Percentiles rank a stretch among this genome's conserved stretches.
Conservation (phyloP, 345 rosid genomes). For the Corchorus capsularis region DNA sequence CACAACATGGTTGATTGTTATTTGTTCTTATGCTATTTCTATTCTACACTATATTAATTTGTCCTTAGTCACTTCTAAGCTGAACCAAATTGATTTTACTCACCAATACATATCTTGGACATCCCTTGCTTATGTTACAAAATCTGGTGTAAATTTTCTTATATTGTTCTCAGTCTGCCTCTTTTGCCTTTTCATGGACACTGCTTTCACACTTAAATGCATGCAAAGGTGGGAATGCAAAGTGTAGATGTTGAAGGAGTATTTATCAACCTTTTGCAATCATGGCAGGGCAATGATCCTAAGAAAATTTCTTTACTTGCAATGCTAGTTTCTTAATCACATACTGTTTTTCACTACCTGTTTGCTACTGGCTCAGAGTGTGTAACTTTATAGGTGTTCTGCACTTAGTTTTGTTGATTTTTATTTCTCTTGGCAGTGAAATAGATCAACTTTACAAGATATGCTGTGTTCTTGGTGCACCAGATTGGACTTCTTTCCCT, state of each 20-base stretch:
- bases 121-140: not conserved
- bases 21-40: not conserved
- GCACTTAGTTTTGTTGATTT: not conserved
- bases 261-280: not conserved
- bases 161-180: not conserved
- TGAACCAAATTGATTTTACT: not conserved
- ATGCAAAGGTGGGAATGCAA: not conserved
- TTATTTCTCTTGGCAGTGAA: conserved; percentile 55
- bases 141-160: not conserved
- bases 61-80: not conserved
- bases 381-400: not conserved
- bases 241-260: not conserved
- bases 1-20: not conserved
- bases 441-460: conserved; percentile 90
- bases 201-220: not conserved
- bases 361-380: not conserved
- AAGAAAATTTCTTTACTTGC: not conserved
- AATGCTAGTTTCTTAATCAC: not conserved
- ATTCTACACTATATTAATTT: not conserved
- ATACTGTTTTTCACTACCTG: not conserved
- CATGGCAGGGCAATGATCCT: not conserved
- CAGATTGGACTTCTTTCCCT: conserved; percentile 74
- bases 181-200: not conserved
- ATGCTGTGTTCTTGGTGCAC: conserved; percentile 79
- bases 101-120: not conserved